Evolutionary conservation across 768 basidiomycete species (phyloP).

Genomic region (Russula abietina): DNA sequence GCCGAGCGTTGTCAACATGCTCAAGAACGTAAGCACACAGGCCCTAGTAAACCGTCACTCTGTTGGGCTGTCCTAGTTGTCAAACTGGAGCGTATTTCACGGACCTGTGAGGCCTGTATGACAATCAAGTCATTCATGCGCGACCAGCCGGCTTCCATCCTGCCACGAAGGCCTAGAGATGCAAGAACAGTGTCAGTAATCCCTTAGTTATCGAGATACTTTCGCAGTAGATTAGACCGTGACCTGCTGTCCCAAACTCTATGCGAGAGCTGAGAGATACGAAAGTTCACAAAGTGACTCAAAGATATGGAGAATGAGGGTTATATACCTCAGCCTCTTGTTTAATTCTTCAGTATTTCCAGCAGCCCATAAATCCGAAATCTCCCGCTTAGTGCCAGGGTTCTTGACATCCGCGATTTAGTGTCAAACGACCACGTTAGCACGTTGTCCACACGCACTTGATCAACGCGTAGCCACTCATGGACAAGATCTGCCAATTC

Average conservation of each 20-base stretch:
- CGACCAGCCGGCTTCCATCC: conserved; percentile 87
- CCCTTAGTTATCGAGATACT: background rate
- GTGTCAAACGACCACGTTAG: background rate
- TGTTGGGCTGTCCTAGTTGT: background rate
- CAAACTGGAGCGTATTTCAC: background rate
- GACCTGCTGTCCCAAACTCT: conserved; percentile 72
- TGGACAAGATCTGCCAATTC: conserved; percentile 40
- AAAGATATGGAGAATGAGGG: background rate
- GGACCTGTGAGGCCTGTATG: conserved; percentile 76
- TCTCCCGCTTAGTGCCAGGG: conserved; percentile 43
- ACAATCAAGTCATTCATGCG: conserved; percentile 86
- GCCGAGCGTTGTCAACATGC: conserved; percentile 45
- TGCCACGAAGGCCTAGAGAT: conserved; percentile 58
- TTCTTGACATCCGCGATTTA: conserved; percentile 36
- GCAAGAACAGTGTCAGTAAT: background rate
- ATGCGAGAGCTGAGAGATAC: conserved; percentile 54
- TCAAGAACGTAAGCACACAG: conserved; percentile 64
- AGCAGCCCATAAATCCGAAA: conserved; percentile 41
- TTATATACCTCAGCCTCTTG: conserved; percentile 46
- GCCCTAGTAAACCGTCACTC: conserved; percentile 42
- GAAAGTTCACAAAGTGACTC: background rate
- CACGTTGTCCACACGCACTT: conserved; percentile 29
- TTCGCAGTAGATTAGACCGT: conserved; percentile 38
- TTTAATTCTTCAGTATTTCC: conserved; percentile 45
- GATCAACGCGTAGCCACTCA: conserved; percentile 47